phyloP scores from a whole-genome alignment of 2,329 filamentous ascomycete species.

The Colletotrichum tabaci region DNA sequence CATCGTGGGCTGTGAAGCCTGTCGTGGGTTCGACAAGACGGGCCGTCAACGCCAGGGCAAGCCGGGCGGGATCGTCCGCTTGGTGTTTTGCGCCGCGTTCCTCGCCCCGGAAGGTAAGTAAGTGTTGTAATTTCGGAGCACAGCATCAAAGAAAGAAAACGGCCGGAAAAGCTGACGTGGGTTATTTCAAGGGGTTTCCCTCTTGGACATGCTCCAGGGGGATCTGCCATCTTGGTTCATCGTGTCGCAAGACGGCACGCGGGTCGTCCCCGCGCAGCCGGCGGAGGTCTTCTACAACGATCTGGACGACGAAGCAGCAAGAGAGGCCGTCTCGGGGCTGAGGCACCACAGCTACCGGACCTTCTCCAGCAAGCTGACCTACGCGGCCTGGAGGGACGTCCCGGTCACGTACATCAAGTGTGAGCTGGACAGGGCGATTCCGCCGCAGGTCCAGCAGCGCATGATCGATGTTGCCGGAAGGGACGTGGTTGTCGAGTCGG shows the following conservation, averaged over 20 bases:
- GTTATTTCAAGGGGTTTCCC: not conserved
- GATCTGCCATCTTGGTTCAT: constrained; percentile 10
- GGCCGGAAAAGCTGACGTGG: not conserved
- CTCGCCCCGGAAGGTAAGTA: not conserved
- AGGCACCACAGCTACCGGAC: constrained; percentile 4
- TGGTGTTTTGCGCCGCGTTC: constrained; percentile 43
- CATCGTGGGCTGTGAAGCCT: constrained; percentile 50
- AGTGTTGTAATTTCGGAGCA: too few species aligned
- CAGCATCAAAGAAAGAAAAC: too few species aligned
- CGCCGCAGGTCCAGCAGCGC: constrained; percentile 1
- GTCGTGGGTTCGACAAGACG: constrained; percentile 49
- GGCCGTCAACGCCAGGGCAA: constrained; percentile 48
- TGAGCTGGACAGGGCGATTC: constrained; percentile 16
- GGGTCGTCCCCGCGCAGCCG: not conserved
- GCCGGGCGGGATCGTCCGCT: constrained; percentile 51
- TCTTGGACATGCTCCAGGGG: constrained; percentile 8
- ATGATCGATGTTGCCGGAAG: constrained; percentile 18
- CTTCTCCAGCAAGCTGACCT: constrained; percentile 22
- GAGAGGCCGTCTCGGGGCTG: not conserved
- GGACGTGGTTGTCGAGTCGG: too few species aligned
- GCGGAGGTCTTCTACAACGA: constrained; percentile 3
- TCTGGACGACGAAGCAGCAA: not conserved
- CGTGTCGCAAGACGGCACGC: not conserved
- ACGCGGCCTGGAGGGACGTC: constrained; percentile 23
- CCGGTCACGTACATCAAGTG: constrained; percentile 26